phyloP scores from a whole-genome alignment of 345 rosid genomes.

The Pugionium cornutum region DNA sequence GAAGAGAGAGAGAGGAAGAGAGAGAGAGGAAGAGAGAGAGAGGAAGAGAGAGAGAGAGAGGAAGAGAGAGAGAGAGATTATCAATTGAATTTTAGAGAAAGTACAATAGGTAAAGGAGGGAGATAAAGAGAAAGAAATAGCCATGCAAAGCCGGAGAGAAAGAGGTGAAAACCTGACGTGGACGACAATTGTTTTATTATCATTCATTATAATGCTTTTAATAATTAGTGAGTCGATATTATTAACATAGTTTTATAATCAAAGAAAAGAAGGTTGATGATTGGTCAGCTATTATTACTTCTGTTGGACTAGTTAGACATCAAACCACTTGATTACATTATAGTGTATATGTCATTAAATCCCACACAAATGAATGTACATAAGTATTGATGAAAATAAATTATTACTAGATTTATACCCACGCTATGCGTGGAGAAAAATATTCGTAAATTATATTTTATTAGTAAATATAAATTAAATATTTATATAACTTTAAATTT shows the following conservation, averaged over 20 bases:
- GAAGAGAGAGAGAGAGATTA: constrained; percentile 8
- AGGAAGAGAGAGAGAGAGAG: too few relatives aligned
- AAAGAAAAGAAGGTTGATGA: constrained; percentile 30
- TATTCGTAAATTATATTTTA: too few relatives aligned
- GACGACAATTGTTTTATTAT: constrained; percentile 31
- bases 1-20: neutral
- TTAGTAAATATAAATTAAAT: too few relatives aligned
- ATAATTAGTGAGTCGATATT: constrained; percentile 18
- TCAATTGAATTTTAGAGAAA: constrained; percentile 13
- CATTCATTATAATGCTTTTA: neutral
- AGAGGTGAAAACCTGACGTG: constrained; percentile 48
- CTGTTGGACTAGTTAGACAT: constrained; percentile 33
- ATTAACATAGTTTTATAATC: neutral
- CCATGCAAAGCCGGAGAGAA: constrained; percentile 55
- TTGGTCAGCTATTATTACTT: constrained; percentile 30
- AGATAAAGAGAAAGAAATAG: constrained; percentile 43
- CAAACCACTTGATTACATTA: constrained; percentile 30
- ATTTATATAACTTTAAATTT: too few relatives aligned
- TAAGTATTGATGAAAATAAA: too few relatives aligned
- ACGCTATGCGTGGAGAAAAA: too few relatives aligned
- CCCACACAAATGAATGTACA: constrained; percentile 26
- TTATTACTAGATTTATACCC: too few relatives aligned
- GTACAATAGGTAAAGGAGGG: constrained; percentile 39
- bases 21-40: too few relatives aligned
- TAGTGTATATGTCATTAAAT: constrained; percentile 26